Base-by-base conservation (phyloP, 2,329 filamentous ascomycete genomes). In the Exophiala alcalophila region DNA sequence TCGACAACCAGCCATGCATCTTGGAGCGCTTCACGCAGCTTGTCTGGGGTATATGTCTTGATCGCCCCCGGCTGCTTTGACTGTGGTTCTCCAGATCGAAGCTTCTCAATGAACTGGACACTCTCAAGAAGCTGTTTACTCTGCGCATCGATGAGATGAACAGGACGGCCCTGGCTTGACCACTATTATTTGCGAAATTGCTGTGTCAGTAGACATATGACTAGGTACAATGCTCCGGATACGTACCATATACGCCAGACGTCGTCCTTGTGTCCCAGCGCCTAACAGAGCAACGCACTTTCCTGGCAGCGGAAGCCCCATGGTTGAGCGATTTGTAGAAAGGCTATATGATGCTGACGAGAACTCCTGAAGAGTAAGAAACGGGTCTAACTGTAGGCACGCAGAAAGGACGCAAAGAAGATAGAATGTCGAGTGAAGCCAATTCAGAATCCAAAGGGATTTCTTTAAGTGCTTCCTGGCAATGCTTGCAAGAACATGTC, bases 1-100 rank as follows among this genome's bases (percentile, higher is more conserved):
- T 66, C 64, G 18, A 67, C 57, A 4, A 65, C 58, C 12, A 63
- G 49, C 64, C 64, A 66, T 11, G 63, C 53, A 19, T 59, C 33
- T 14, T 14, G 21, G 20, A 44, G 27, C 10, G 47, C 30, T 56
- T 30, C 6, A 61, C 46, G 34, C 9, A 65, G 32, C 1, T 49
- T 37, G 19, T 56, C 46, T 24, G 56, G 40, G 0, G 50, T 32
- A 11, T 53, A 55, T 15, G 49, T 53, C 38, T 50, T 55, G 15
- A 60, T 36, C n/a, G 49, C 40, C n/a, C 61, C 57, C 56, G 58
- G 54, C 28, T 28, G 24, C 15, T 21, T 21, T 11, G 25, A 26
- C 11, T 37, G 31, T 26, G 37, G 32, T 21, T 42, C 29, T 2
- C 42, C 29, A 10, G 43, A 30, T n/a, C 58, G 55, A 33, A 63